A percentile compares a stretch with the other conserved stretches of the same genome.
Conservation (phyloP, 1,284 basidiomycete genomes). For the Macrocystidia cucumis region DNA sequence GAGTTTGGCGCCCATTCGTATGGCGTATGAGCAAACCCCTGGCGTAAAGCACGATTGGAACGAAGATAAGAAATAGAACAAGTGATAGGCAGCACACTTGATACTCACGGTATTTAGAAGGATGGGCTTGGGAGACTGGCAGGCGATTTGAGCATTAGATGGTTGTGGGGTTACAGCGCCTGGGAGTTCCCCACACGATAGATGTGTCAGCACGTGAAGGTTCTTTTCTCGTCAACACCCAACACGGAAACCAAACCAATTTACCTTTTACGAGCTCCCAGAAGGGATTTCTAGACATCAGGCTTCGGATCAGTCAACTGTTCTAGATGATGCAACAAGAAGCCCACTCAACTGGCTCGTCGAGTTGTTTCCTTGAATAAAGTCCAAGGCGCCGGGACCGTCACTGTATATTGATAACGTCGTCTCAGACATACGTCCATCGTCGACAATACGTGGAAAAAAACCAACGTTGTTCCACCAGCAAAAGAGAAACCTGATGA, state of each 20-base stretch:
- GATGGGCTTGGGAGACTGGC: conserved; percentile 79
- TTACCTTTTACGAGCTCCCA: conserved; percentile 73
- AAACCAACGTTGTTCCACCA: conserved; percentile 68
- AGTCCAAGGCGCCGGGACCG: conserved; percentile 79
- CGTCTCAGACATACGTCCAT: conserved; percentile 3
- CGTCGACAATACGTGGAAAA: conserved; percentile 26
- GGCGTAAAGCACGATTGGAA: neutral
- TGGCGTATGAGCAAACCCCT: conserved; percentile 61
- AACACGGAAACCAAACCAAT: conserved; percentile 6
- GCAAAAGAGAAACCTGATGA: conserved; percentile 61
- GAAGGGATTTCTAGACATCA: conserved; percentile 59
- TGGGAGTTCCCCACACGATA: conserved; percentile 15
- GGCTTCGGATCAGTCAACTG: neutral
- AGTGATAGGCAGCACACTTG: conserved; percentile 5
- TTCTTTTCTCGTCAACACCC: conserved; percentile 4
- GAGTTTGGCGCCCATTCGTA: conserved; percentile 75
- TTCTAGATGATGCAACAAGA: conserved; percentile 3
- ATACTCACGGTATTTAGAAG: conserved; percentile 58
- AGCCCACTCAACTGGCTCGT: conserved; percentile 44
- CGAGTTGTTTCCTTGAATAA: conserved; percentile 70
- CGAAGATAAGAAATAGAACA: conserved; percentile 6
- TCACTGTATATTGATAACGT: conserved; percentile 34
- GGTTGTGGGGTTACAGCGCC: conserved; percentile 62
- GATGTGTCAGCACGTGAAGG: conserved; percentile 9
- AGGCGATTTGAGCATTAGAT: conserved; percentile 52